Base-by-base conservation (phyloP, 2,329 filamentous ascomycete species). In the Pestalotiopsis fici region DNA sequence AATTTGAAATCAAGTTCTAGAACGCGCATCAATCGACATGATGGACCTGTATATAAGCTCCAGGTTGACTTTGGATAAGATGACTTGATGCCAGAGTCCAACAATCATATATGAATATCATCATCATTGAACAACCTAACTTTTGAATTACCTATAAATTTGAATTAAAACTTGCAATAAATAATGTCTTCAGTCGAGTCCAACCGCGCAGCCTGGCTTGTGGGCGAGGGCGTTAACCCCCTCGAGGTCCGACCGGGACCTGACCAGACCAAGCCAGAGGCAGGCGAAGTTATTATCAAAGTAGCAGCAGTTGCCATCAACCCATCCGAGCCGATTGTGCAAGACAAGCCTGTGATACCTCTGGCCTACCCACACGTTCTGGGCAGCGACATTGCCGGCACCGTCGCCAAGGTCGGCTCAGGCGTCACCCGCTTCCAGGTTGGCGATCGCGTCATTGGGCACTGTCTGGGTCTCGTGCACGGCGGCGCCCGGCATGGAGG, bases 361-460 rank as follows among this genome's bases (percentile, higher is more conserved):
- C 9, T 67, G 23, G 47, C 37, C 18, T 77, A 72, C 54, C 76
- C 76, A 2, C 70, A 63, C 15, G 69, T 78, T 31, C 68, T 77
- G 12, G 75, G 76, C 21, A 67, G 63, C 39, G 72, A 73, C 59
- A 63, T 69, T 15, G 70, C 71, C 39, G 71, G 72, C 11, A 68
- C 69, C 25, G 67, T 73, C 15, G 43, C 60, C 21, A 63, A 68
- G 37, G 65, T 73, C 13, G 70, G 72, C 28, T 59, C 67, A 4
- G 62, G 59, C 6, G 69, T 71, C 9, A 60, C 47, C 9, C 63
- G 61, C 27, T 71, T 72, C 56, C 69, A 69, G 64, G 56, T 65
- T 3, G 71, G 71, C 6, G 71, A 73, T 55, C 67, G 71, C 5
- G 71, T 73, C 35, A 43, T 67, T 13, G 65, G 67, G 25, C 65